Percentiles rank a stretch among this genome's conserved stretches.
Conservation (phyloP, 305 asterid species). For the Fraxinus latifolia region DNA sequence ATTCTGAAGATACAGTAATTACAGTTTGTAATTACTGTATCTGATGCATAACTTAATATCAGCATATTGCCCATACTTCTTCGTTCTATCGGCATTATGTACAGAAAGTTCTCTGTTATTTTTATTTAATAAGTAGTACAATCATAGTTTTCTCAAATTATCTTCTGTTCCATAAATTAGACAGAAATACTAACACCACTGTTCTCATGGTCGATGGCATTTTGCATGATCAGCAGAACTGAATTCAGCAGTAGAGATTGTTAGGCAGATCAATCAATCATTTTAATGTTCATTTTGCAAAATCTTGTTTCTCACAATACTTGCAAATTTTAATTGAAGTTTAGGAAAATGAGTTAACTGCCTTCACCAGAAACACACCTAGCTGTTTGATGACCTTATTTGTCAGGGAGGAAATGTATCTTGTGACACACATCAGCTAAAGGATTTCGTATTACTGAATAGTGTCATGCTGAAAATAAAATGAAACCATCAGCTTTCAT, state of each 20-base stretch:
- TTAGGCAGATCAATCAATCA: conserved; percentile 8
- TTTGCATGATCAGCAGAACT: neutral
- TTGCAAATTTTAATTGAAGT: conserved; percentile 15
- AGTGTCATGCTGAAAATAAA: conserved; percentile 14
- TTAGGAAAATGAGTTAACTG: conserved; percentile 3
- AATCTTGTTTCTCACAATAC: conserved; percentile 10
- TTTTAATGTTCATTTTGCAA: neutral
- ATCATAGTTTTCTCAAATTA: neutral
- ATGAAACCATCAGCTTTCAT: conserved; percentile 17
- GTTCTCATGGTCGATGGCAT: neutral
- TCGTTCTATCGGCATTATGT: conserved; percentile 1
- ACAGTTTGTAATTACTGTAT: neutral
- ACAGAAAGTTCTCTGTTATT: conserved; percentile 1
- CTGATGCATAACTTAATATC: too few relatives aligned
- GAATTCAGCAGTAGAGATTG: neutral
- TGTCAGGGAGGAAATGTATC: neutral
- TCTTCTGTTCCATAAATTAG: neutral
- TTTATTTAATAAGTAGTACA: neutral
- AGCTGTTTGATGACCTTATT: neutral
- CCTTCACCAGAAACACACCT: conserved; percentile 1
- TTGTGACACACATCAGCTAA: conserved; percentile 13
- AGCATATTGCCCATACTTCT: neutral
- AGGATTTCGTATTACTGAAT: conserved; percentile 19
- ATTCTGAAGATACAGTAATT: conserved; percentile 9
- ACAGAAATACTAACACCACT: neutral